These are phyloP conservation scores for Pilatotrama ljubarskyi DNA, from an alignment of 768 basidiomycete species.

Conservation along the genomic window DNA sequence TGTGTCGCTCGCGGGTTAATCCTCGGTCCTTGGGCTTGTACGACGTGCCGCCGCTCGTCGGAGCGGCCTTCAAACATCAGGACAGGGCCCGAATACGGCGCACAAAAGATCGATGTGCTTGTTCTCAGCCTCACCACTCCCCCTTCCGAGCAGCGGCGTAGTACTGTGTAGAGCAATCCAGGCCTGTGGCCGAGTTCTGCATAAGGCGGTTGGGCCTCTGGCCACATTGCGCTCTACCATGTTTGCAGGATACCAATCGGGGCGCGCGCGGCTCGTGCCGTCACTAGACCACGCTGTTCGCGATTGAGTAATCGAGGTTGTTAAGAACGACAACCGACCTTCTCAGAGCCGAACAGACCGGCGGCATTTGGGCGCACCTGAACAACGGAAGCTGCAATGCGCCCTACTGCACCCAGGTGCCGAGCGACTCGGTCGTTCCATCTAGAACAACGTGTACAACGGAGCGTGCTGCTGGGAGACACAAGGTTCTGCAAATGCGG, in stretches of 20 bases:
- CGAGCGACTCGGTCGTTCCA: neutral
- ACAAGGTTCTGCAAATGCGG: conserved; percentile 18
- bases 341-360: neutral
- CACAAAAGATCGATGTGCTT: neutral
- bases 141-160: neutral
- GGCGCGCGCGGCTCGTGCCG: neutral
- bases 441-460: neutral
- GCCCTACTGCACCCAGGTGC: neutral
- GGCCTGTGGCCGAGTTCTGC: neutral
- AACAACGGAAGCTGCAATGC: neutral
- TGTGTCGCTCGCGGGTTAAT: neutral
- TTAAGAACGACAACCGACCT: neutral
- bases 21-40: neutral
- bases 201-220: neutral
- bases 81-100: neutral
- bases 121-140: neutral
- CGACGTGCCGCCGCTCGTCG: neutral
- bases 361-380: conserved; percentile 1
- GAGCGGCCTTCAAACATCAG: neutral
- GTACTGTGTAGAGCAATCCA: neutral
- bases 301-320: conserved; percentile 1
- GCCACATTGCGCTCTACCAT: neutral
- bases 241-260: neutral
- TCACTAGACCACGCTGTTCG: neutral
- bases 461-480: neutral